Evolutionary conservation across 768 basidiomycete genomes (phyloP).

Genomic region (Phylloporus sp.): DNA sequence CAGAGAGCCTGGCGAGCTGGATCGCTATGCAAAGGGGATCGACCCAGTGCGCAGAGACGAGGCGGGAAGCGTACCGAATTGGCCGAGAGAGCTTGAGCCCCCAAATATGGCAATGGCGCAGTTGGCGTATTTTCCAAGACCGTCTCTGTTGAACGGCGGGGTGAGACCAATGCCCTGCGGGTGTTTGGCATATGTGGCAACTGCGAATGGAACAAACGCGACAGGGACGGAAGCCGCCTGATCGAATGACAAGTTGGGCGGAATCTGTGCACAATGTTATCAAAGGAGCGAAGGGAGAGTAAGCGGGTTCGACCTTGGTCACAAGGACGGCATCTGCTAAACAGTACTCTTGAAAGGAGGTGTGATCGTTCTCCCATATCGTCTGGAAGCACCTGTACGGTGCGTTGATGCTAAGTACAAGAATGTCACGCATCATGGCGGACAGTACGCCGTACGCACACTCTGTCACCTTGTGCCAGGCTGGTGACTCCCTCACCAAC

Average conservation of each 20-base stretch:
- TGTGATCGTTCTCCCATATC: neutral
- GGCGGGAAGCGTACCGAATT: constrained; percentile 27
- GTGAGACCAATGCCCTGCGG: constrained; percentile 24
- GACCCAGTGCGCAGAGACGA: neutral
- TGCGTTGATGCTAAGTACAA: neutral
- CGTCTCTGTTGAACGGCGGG: constrained; percentile 26
- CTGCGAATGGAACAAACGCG: constrained; percentile 31
- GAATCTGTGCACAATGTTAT: constrained; percentile 22
- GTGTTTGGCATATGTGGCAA: constrained; percentile 30
- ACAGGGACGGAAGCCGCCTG: constrained; percentile 34
- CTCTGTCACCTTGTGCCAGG: constrained; percentile 33
- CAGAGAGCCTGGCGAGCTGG: constrained; percentile 32
- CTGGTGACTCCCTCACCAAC: constrained; percentile 35
- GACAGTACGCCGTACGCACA: too few relatives aligned
- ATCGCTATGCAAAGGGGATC: constrained; percentile 19
- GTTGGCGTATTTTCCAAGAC: constrained; percentile 30
- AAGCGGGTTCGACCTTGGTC: constrained; percentile 18
- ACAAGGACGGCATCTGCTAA: constrained; percentile 17
- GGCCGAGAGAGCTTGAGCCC: constrained; percentile 38
- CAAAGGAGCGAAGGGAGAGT: neutral
- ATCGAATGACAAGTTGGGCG: constrained; percentile 32
- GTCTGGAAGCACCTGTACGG: neutral
- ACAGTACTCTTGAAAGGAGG: constrained; percentile 25
- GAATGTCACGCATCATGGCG: too few relatives aligned
- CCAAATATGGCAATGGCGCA: constrained; percentile 33